Evolutionary conservation across 2,329 filamentous ascomycete genomes (phyloP), one percentile per base, ranked within the genome.

Genomic region (Exophiala mesophila): DNA sequence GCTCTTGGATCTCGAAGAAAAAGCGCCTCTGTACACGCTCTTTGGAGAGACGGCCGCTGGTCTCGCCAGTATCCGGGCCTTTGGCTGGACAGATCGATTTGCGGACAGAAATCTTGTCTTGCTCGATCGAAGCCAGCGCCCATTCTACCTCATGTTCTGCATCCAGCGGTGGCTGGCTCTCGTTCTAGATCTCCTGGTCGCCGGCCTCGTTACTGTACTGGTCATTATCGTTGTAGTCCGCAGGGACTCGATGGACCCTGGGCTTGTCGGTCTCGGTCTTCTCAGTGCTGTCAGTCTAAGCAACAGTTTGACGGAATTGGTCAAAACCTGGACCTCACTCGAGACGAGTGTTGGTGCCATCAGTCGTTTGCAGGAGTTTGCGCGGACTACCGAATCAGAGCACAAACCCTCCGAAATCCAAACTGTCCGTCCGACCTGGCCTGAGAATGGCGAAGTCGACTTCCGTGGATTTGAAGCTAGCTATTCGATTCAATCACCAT

Each of bases 1-100:
- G 36, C 66, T 79, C 15, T 58, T 83, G 8, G 78, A 82, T 33
- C 67, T 83, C 1, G 79, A 83, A 56, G 70, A 74, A 1, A 80
- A 82, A 50, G 72, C 72, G 1, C 77, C 77, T 0, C 60, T 81
- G 0, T 79, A 76, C 61, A 74, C 67, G 12, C 64, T 79, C 45
- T 80, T 80, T 50, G 64, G 72, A 16, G 76, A 80, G 48, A 74
- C 71, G 2, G 66, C 79, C 30, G 69, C 69, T 23, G 78, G 78
- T 0, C 56, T 80, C 0, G 63, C 67, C 0, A 80, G 77, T 0
- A 66, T 80, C 18, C 68, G 76, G 7, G 73, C 77, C 1, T 80
- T 78, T 46, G 69, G 71, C 1, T 80, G 75, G 76, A 62, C 70
- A n/a, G 49, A 59, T 1, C 55, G 59, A 4, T 64, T 70, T 40